phyloP scores from a whole-genome alignment of 257 asterid species.

The Mentha longifolia region DNA sequence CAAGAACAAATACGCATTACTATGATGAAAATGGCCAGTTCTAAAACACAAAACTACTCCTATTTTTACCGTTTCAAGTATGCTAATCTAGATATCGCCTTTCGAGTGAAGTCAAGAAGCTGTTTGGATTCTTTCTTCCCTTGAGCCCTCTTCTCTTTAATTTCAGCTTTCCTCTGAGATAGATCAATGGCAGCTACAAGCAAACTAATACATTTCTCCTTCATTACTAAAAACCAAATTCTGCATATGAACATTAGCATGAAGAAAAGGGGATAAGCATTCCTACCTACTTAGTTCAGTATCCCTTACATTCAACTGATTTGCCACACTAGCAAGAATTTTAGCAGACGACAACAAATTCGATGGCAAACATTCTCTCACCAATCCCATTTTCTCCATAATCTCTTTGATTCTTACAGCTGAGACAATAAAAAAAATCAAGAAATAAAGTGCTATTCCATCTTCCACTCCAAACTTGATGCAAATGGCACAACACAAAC shows the following conservation, averaged over 20 bases:
- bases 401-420: conserved; percentile 96
- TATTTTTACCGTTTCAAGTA: conserved; percentile 70
- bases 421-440: conserved; percentile 19
- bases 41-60: conserved; percentile 11
- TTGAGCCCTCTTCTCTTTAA: conserved; percentile 85
- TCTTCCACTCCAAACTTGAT: background rate
- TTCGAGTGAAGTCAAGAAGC: conserved; percentile 91
- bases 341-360: conserved; percentile 84
- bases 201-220: conserved; percentile 52
- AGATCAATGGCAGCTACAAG: conserved; percentile 92
- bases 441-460: background rate
- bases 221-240: background rate
- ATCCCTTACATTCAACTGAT: conserved; percentile 87
- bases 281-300: conserved; percentile 91
- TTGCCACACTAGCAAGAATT: conserved; percentile 86
- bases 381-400: conserved; percentile 89
- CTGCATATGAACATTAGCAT: background rate
- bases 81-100: conserved; percentile 91
- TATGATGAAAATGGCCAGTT: background rate
- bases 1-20: background rate
- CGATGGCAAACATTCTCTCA: conserved; percentile 81
- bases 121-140: conserved; percentile 86
- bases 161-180: conserved; percentile 80
- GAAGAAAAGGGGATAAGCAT: background rate
- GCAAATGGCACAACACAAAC: too few relatives aligned